phyloP scores from a whole-genome alignment of 176 grass and related monocot species.

The Oryza longistaminata region DNA sequence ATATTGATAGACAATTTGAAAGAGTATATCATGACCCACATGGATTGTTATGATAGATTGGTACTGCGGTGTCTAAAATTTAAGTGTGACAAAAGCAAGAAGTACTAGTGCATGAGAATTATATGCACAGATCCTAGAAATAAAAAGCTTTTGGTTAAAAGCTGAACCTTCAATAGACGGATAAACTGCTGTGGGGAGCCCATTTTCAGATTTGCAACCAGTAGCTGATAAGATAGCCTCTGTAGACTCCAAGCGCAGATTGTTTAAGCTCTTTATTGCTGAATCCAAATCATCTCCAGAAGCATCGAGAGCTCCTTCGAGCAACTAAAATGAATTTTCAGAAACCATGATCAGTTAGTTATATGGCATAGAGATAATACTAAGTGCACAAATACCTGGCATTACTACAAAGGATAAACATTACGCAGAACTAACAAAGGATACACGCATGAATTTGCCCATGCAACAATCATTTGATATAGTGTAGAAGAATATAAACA shows the following conservation, averaged over 20 bases:
- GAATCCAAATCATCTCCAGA: slow-evolving; percentile 87
- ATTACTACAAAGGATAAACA: not conserved
- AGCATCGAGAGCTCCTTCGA: slow-evolving; percentile 77
- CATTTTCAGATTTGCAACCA: slow-evolving; percentile 45
- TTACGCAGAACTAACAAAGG: not conserved
- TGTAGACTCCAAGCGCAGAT: slow-evolving; percentile 58
- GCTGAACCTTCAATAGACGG: slow-evolving; percentile 48
- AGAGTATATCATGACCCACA: not conserved
- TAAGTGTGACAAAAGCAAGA: not conserved
- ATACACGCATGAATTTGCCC: not conserved
- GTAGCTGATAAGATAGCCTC: slow-evolving; percentile 42
- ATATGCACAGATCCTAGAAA: not conserved
- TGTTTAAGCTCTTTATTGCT: slow-evolving; percentile 77
- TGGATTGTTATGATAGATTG: not conserved
- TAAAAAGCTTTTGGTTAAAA: not conserved
- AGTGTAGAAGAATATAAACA: not conserved
- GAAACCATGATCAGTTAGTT: slow-evolving; percentile 2
- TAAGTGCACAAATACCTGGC: not conserved
- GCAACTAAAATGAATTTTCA: slow-evolving; percentile 59
- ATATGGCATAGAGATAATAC: not conserved
- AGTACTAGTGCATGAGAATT: not conserved
- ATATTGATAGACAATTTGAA: not conserved
- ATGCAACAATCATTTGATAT: not conserved
- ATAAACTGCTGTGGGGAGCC: slow-evolving; percentile 18
- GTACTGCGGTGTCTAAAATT: not conserved